Evolutionary conservation across 805 yeast species (phyloP), one percentile per base, ranked within the genome.

Genomic region (Saccharomycopsis sp.): DNA sequence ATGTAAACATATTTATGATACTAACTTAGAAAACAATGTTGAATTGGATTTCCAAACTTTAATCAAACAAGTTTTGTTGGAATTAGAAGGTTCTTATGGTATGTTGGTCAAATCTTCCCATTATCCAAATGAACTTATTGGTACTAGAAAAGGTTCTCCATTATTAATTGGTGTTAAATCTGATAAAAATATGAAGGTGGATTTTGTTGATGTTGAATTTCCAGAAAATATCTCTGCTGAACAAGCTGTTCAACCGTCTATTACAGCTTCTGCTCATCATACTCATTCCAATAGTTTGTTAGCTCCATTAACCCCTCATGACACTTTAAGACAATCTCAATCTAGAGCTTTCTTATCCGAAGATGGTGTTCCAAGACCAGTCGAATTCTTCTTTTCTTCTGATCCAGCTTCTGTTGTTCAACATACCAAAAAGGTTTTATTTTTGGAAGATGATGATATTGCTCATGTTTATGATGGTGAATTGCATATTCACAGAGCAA

Each of bases 391-490:
- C 66, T 71, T 92, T 48, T 87, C 96, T 12, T 87, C 96, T 20
- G 99, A 92, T 66, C 95, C 98, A 28, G 83, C 97, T 13, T 88
- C 98, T 18, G 95, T 92, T 36, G 72, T 92, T 42, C 89, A 88
- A 63, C 95, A 92, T 67, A 92, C 99, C 54, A 92, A 88, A 66
- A 92, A 92, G 66, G 98, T 92, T 23, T 70, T 92, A 54, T 89
- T 84, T 64, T 72, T 92, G 56, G 97, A 92, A 66, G 99, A 92
- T 63, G 96, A 92, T 58, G 99, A 92, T 64, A 87, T 92, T 61
- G 99, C 96, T 30, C 99, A 92, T 62, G 87, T 92, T 51, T 87
- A 82, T 61, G 95, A 87, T 57, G 99, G 99, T 61, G 97, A 92
- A 67, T 72, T 92, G 60, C 99, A 92, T 63, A 92, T 92, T 49